A percentile compares a stretch with the other conserved stretches of the same genome.
These are phyloP conservation scores for Komagataella ulmi DNA, from an alignment of 805 yeast genomes.

Conservation along the genomic window DNA sequence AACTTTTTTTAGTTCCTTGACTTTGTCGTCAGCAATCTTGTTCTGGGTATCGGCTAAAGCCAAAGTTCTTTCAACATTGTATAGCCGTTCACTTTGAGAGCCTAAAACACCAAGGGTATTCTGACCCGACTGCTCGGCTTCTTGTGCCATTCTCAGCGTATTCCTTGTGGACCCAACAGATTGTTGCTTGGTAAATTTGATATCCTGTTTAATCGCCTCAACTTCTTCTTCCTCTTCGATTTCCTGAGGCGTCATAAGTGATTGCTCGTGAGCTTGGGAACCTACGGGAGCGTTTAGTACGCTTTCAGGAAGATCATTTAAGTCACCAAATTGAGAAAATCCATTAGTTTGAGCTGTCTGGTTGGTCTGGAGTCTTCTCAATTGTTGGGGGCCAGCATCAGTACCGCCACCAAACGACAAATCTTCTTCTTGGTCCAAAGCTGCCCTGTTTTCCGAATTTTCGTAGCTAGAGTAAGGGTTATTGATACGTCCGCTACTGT, in stretches of 20 bases:
- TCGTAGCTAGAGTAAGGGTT: not conserved
- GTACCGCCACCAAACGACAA: not conserved
- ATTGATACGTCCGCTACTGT: not conserved
- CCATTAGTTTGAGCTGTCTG: not conserved
- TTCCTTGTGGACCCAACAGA: conserved; percentile 78
- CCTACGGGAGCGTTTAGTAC: not conserved
- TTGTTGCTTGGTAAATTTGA: conserved; percentile 74
- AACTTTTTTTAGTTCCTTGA: conserved; percentile 62
- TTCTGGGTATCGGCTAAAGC: conserved; percentile 73
- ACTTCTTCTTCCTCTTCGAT: conserved; percentile 74
- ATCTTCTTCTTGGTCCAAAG: not conserved
- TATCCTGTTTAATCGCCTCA: conserved; percentile 72
- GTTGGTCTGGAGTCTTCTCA: not conserved
- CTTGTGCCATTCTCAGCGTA: conserved; percentile 58
- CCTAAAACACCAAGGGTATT: conserved; percentile 90
- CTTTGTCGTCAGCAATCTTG: conserved; percentile 70
- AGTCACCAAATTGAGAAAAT: conserved; percentile 18
- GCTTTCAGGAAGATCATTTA: conserved; percentile 16
- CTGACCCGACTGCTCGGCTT: conserved; percentile 61
- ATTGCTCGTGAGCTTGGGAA: conserved; percentile 6
- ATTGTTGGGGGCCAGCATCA: not conserved
- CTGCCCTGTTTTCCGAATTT: not conserved
- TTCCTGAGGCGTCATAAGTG: conserved; percentile 21
- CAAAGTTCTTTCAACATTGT: conserved; percentile 65
- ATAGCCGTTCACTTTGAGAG: conserved; percentile 79